These are phyloP conservation scores for Theobroma grandiflorum DNA, from an alignment of 441 rosid species.

Conservation along the genomic window DNA sequence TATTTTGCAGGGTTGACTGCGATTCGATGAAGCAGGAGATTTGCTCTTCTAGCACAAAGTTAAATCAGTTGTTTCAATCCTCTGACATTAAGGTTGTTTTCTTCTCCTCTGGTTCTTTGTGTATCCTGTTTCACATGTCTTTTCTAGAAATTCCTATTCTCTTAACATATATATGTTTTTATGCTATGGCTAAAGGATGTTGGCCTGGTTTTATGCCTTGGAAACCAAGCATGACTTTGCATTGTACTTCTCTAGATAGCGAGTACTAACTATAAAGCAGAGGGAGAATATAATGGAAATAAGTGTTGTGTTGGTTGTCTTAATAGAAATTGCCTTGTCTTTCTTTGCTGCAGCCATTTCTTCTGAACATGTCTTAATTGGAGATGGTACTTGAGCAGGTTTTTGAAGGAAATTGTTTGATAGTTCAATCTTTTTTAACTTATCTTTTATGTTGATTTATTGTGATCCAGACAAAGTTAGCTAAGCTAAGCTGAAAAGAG, in stretches of 20 bases:
- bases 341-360: background rate
- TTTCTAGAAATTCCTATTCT: background rate
- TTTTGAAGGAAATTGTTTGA: background rate
- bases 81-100: slow-evolving; percentile 47
- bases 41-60: slow-evolving; percentile 44
- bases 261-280: background rate
- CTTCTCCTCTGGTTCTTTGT: slow-evolving; percentile 11
- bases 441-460: slow-evolving; percentile 3
- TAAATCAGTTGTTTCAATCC: slow-evolving; percentile 32
- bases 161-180: background rate
- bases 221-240: background rate
- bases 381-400: background rate
- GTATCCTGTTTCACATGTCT: slow-evolving; percentile 14
- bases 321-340: background rate
- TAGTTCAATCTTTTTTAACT: background rate
- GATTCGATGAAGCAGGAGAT: slow-evolving; percentile 39
- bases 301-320: background rate
- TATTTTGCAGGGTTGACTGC: slow-evolving; percentile 48
- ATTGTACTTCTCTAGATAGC: slow-evolving; percentile 9
- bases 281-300: background rate
- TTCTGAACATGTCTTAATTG: background rate
- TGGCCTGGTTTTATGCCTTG: background rate
- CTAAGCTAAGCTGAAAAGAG: slow-evolving; percentile 17
- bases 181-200: background rate
- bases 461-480: background rate